Evolutionary conservation across 1,284 basidiomycete genomes (phyloP), one percentile per base, ranked within the genome.

Genomic region (Neolentinus lepideus): DNA sequence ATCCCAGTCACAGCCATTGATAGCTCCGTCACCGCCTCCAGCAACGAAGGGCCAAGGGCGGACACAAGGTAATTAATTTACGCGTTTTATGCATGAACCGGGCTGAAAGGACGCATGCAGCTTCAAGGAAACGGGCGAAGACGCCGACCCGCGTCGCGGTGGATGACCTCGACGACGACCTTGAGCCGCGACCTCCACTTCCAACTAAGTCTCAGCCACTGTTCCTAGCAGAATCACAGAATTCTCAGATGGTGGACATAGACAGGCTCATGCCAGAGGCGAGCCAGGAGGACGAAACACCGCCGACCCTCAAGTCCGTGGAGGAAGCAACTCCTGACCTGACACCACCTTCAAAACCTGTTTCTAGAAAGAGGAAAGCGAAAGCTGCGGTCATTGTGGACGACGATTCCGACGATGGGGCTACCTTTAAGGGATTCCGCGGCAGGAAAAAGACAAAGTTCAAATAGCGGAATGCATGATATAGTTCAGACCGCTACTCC

Each of bases 331-430:
- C 59, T 11, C 54, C 60, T 45, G 58, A 60, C 14, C 43, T 9
- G 38, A 16, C 38, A n/a, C 38, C 56, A 8, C 54, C 58, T 29
- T 52, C 59, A 51, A 57, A 61, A 51, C 57, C 58, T n/a, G 57
- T 64, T 4, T 62, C 62, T 25, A 58, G 63, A 47, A 69, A 64
- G 59, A 76, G 69, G 59, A 68, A 68, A 58, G 63, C 67, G 16
- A 66, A 70, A 1, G 69, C 73, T 12, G 27, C 33, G 21, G 65
- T 75, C 4, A 66, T 83, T 43, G 69, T 75, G 4, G 81, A 84
- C 54, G 85, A 86, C 62, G 85, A 87, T 65, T 86, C 84, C 14
- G 86, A 88, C 61, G 83, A 88, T 58, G 84, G 76, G 10, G 77
- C 75, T 21, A 78, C 80, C 19, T 89, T 88, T 70, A 81, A 79